phyloP scores from a whole-genome alignment of 2,329 filamentous ascomycete genomes.

The Fusarium metavorans region DNA sequence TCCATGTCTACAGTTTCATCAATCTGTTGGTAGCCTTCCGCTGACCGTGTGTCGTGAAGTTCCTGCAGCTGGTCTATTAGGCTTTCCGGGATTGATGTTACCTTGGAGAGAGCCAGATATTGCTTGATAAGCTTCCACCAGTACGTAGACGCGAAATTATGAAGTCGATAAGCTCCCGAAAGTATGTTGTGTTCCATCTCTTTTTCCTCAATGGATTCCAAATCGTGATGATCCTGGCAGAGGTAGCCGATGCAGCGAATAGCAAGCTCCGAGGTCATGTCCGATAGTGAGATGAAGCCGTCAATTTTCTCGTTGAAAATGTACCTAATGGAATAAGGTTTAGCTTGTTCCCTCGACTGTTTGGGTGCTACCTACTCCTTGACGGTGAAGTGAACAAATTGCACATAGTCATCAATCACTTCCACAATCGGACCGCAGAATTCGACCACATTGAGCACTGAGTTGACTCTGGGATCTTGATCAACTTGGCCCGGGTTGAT shows the following conservation, averaged over 20 bases:
- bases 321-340: neutral
- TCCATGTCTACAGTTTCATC: neutral
- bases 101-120: neutral
- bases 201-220: neutral
- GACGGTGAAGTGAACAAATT: slow-evolving; percentile 30
- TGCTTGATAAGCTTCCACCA: neutral
- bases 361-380: neutral
- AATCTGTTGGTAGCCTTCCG: neutral
- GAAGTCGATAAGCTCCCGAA: neutral
- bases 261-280: neutral
- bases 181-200: neutral
- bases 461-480: neutral
- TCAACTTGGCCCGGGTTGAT: neutral
- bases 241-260: neutral
- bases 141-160: neutral
- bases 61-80: neutral
- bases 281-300: neutral
- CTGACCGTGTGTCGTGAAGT: neutral
- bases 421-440: slow-evolving; percentile 23
- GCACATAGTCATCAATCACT: slow-evolving; percentile 5
- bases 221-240: neutral
- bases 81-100: neutral
- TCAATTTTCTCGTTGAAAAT: neutral
- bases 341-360: accelerated
- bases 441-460: neutral